Percentiles rank a stretch among this genome's conserved stretches.
These are phyloP conservation scores for Mariannaea elegans DNA, from an alignment of 2,329 filamentous ascomycete species.

Conservation along the genomic window DNA sequence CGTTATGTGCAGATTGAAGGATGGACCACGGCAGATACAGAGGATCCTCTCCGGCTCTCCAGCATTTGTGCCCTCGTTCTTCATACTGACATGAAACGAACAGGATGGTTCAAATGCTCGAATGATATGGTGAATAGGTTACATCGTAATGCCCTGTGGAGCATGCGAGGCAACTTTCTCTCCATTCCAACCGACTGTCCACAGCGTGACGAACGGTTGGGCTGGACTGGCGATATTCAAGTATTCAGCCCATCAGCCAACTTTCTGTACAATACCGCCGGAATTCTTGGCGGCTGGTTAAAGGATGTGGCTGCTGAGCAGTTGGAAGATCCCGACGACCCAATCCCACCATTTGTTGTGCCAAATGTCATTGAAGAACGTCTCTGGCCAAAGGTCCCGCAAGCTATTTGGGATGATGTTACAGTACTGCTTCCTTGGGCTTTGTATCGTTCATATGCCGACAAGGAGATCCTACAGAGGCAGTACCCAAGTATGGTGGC, in stretches of 20 bases:
- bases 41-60: not conserved
- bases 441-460: not conserved
- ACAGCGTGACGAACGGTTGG: conserved; percentile 59
- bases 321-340: no score
- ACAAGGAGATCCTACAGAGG: conserved; percentile 40
- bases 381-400: not conserved
- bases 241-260: conserved; percentile 58
- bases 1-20: conserved; percentile 57
- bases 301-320: not conserved
- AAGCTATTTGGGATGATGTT: conserved; percentile 22
- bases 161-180: conserved; percentile 65
- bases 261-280: conserved; percentile 56
- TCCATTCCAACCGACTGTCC: conserved; percentile 64
- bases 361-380: not conserved
- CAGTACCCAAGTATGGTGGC: conserved; percentile 49
- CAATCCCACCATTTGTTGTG: not conserved
- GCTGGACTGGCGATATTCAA: conserved; percentile 59
- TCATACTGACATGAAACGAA: conserved; percentile 54
- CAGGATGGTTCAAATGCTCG: conserved; percentile 59
- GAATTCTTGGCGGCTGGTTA: not conserved
- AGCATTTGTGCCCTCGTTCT: not conserved
- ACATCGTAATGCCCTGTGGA: conserved; percentile 61
- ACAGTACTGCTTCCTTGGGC: conserved; percentile 7
- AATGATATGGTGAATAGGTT: conserved; percentile 59
- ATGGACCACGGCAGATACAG: conserved; percentile 39